A percentile compares a stretch with the other conserved stretches of the same genome.
phyloP scores from a whole-genome alignment of 306 rosid genomes.

The Canavalia gladiata region DNA sequence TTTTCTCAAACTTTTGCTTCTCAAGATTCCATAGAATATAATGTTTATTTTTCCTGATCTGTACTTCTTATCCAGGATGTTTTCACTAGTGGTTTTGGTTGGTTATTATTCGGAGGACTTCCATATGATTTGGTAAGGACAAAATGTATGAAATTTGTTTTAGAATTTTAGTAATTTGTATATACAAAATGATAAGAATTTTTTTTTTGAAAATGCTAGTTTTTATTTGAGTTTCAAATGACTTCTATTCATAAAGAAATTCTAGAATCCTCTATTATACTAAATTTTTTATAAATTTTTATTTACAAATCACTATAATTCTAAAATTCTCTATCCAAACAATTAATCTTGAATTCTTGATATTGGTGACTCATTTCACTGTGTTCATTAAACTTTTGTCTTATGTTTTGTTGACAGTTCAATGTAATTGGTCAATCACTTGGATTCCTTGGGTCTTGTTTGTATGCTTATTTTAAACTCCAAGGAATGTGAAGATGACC shows the following conservation, averaged over 20 bases:
- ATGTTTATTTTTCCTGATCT: not conserved
- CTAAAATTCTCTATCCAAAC: too few relatives aligned
- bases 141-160: not conserved
- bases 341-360: not conserved
- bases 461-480: constrained; percentile 76
- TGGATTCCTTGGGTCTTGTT: constrained; percentile 77
- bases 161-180: too few relatives aligned
- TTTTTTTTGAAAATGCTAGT: too few relatives aligned
- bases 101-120: constrained; percentile 53
- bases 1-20: not conserved
- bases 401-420: constrained; percentile 45
- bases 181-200: too few relatives aligned
- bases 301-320: too few relatives aligned
- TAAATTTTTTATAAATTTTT: too few relatives aligned
- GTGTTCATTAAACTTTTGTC: not conserved
- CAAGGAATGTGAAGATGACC: constrained; percentile 59
- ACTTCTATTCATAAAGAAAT: too few relatives aligned
- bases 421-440: constrained; percentile 78
- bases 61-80: constrained; percentile 41
- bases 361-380: not conserved
- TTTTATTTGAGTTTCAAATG: too few relatives aligned
- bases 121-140: constrained; percentile 51
- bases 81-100: constrained; percentile 49
- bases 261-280: too few relatives aligned
- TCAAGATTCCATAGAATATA: not conserved